These are phyloP conservation scores for Onygena corvina DNA, from an alignment of 2,329 filamentous ascomycete genomes.

Conservation along the genomic window DNA sequence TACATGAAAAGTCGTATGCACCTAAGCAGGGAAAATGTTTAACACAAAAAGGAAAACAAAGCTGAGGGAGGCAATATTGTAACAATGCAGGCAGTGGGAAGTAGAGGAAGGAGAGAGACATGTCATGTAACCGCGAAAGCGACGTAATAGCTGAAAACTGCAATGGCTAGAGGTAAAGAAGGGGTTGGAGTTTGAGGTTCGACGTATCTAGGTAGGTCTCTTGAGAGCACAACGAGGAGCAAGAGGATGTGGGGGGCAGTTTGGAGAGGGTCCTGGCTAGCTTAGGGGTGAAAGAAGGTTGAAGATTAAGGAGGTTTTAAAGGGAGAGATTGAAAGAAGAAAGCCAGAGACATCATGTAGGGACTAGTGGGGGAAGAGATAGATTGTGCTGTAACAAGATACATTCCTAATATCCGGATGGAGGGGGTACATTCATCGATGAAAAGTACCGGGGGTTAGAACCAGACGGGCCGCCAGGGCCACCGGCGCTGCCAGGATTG, in stretches of 20 bases:
- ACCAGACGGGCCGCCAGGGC: slow-evolving; percentile 20
- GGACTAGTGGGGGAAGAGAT: neutral
- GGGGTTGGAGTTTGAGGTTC: neutral
- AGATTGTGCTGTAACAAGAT: slow-evolving; percentile 13
- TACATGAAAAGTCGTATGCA: slow-evolving; percentile 19
- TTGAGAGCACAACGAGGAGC: neutral
- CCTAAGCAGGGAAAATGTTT: slow-evolving; percentile 8
- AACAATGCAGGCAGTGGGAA: slow-evolving; percentile 1
- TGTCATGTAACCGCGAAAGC: slow-evolving; percentile 6
- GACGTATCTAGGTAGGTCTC: slow-evolving; percentile 2
- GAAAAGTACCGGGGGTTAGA: slow-evolving; percentile 25
- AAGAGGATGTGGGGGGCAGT: neutral
- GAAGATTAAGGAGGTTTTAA: neutral
- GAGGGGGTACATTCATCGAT: slow-evolving; percentile 22
- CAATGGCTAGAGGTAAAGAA: neutral
- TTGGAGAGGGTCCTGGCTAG: neutral
- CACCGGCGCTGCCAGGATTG: slow-evolving; percentile 27
- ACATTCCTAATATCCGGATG: slow-evolving; percentile 26
- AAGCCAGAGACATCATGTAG: neutral
- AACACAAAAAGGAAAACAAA: slow-evolving; percentile 8
- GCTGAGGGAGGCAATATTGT: neutral
- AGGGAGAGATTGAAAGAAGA: slow-evolving; percentile 1
- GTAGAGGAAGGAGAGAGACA: neutral
- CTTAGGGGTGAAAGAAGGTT: slow-evolving; percentile 5
- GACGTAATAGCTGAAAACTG: slow-evolving; percentile 3